These are phyloP conservation scores for Pyrenochaeta sp. DNA, from an alignment of 2,329 filamentous ascomycete genomes.

Conservation along the genomic window DNA sequence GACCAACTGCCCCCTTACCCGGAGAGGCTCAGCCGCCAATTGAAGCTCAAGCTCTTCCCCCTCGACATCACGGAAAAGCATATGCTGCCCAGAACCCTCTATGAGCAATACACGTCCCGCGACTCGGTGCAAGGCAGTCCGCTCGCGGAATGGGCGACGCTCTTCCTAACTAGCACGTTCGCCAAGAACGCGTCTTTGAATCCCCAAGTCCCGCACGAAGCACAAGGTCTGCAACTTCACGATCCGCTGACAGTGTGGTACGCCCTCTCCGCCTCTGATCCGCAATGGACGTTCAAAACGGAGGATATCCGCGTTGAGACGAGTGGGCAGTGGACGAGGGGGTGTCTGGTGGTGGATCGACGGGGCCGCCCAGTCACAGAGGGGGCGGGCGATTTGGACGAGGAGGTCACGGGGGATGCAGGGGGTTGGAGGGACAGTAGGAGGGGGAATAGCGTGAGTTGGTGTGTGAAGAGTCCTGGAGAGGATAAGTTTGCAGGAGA, in stretches of 20 bases:
- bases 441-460: slow-evolving; percentile 80
- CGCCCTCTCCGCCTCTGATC: slow-evolving; percentile 23
- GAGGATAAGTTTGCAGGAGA: slow-evolving; percentile 70
- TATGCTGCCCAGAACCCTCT: slow-evolving; percentile 50
- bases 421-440: slow-evolving; percentile 75
- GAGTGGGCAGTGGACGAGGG: slow-evolving; percentile 89
- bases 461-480: slow-evolving; percentile 74
- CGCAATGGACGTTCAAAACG: slow-evolving; percentile 47
- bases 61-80: slow-evolving; percentile 58
- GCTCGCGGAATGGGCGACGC: slow-evolving; percentile 54
- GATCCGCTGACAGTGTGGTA: slow-evolving; percentile 55
- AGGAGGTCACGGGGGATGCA: slow-evolving; percentile 71
- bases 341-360: slow-evolving; percentile 86
- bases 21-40: slow-evolving; percentile 45
- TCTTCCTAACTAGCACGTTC: slow-evolving; percentile 57
- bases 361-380: slow-evolving; percentile 64
- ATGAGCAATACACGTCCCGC: slow-evolving; percentile 36
- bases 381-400: slow-evolving; percentile 37
- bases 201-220: slow-evolving; percentile 39
- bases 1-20: slow-evolving; percentile 49
- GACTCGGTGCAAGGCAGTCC: slow-evolving; percentile 46
- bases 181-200: slow-evolving; percentile 53
- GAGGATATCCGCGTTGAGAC: slow-evolving; percentile 91
- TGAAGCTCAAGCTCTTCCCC: slow-evolving; percentile 58
- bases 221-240: slow-evolving; percentile 54